phyloP scores from a whole-genome alignment of 805 yeast genomes.

The Ogataea polymorpha region DNA sequence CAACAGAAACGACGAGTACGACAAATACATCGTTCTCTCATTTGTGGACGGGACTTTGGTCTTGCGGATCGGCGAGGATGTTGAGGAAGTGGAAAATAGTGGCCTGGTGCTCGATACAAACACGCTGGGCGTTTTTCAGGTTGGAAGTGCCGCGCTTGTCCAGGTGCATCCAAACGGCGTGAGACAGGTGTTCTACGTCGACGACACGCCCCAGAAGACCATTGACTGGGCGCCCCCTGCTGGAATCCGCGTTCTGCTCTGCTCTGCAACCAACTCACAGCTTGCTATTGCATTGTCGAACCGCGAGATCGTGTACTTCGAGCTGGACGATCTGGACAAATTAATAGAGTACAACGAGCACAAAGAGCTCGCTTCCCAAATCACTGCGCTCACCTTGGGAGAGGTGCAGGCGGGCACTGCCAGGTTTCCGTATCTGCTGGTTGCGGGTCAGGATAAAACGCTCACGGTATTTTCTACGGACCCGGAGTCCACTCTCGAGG shows the following conservation, averaged over 20 bases:
- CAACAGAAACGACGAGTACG: slow-evolving; percentile 42
- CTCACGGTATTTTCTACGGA: slow-evolving; percentile 65
- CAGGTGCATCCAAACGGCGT: slow-evolving; percentile 76
- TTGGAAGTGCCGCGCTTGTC: slow-evolving; percentile 60
- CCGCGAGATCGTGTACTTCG: slow-evolving; percentile 78
- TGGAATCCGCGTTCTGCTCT: slow-evolving; percentile 60
- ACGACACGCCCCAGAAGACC: slow-evolving; percentile 30
- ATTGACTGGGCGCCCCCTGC: slow-evolving; percentile 83
- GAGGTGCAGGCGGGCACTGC: slow-evolving; percentile 45
- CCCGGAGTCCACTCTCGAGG: slow-evolving; percentile 56
- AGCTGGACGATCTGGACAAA: slow-evolving; percentile 61
- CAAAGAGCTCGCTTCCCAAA: slow-evolving; percentile 48
- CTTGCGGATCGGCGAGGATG: slow-evolving; percentile 73
- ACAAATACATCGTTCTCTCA: slow-evolving; percentile 64
- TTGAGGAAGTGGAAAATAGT: slow-evolving; percentile 64
- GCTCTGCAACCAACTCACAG: slow-evolving; percentile 65
- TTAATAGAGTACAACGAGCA: slow-evolving; percentile 69
- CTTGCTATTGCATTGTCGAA: slow-evolving; percentile 69
- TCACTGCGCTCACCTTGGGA: slow-evolving; percentile 49
- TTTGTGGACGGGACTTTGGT: slow-evolving; percentile 67
- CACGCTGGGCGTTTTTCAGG: slow-evolving; percentile 66
- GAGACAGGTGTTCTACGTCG: slow-evolving; percentile 45
- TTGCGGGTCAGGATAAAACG: slow-evolving; percentile 70
- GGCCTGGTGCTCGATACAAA: slow-evolving; percentile 53
- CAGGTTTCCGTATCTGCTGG: slow-evolving; percentile 56